Base-by-base conservation (phyloP, 2,329 filamentous ascomycete species). In the Alternaria burnsii region DNA sequence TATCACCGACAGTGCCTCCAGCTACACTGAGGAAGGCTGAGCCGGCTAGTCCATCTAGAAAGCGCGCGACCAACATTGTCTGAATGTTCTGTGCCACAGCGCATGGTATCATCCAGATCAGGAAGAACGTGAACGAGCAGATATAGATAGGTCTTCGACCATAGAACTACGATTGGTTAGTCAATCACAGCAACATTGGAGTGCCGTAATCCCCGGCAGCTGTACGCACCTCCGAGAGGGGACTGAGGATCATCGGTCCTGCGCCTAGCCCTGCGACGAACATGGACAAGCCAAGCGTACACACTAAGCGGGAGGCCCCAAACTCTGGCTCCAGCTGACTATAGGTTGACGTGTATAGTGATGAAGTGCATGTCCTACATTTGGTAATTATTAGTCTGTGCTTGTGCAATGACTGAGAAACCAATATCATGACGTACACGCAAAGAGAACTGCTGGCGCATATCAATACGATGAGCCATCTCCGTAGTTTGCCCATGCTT, bases 341-440 rank as follows among this genome's bases (percentile, higher is more conserved):
- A 76, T 97, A 97, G 0, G 91, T 95, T 12, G 88, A 87, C 0
- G 93, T 94, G 78, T 97, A 97, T 70, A 97, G 88, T n/a, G 93
- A 95, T 48, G 91, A 94, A 1, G 91, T 88, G 74, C 90, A 93
- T 9, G 93, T 97, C 55, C 91, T 93, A 70, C 53, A 48, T 47
- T 56, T 41, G 52, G 58, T 28, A 32, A 36, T 51, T 54, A 48
- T 52, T 47, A 58, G 54, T 42, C 28, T 48, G 55, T 18, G 26
- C 20, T n/a, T 44, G 6, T 14, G 51, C 48, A 53, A 38, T 14
- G 6, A 22, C 16, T 44, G 16, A 9, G 16, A 48, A 26, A n/a
- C 11, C 12, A 22, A 22, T 9, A 34, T 34, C 40, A 16, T 12
- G 32, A 88, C 91, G 84, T 85, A 94, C 90, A 97, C 93, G 78